A percentile compares a stretch with the other conserved stretches of the same genome.
phyloP scores from a whole-genome alignment of 2,329 filamentous ascomycete species.

The Penicillium glabrum region DNA sequence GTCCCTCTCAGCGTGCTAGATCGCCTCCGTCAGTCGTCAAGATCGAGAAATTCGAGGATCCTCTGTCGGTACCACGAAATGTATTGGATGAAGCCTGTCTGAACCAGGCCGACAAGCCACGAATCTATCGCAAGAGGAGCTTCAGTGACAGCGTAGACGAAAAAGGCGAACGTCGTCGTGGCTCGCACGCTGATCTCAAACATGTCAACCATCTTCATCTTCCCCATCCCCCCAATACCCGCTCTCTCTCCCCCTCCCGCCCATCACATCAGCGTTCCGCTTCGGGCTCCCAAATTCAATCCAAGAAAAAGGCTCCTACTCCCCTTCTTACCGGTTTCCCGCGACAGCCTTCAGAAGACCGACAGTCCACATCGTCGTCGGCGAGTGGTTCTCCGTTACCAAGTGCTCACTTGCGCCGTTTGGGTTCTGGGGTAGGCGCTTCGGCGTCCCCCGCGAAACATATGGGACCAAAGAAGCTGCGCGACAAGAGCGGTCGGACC shows the following conservation, averaged over 20 bases:
- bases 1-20: conserved; percentile 24
- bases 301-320: conserved; percentile 42
- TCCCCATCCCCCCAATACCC: conserved; percentile 31
- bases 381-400: conserved; percentile 45
- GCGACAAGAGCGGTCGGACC: conserved; percentile 91
- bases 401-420: conserved; percentile 41
- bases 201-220: conserved; percentile 27
- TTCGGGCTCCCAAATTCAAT: conserved; percentile 33
- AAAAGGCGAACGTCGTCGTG: conserved; percentile 29
- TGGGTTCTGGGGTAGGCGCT: conserved; percentile 41
- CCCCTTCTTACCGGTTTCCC: conserved; percentile 41
- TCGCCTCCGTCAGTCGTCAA: conserved; percentile 38
- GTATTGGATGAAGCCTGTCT: conserved; percentile 8
- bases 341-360: conserved; percentile 48
- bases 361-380: conserved; percentile 46
- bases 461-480: conserved; percentile 71
- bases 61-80: conserved; percentile 23
- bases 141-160: conserved; percentile 37
- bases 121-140: conserved; percentile 36
- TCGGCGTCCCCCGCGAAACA: conserved; percentile 68
- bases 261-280: conserved; percentile 37
- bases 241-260: conserved; percentile 38
- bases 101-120: conserved; percentile 17
- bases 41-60: conserved; percentile 36
- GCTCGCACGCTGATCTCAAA: conserved; percentile 27